phyloP scores from a whole-genome alignment of 2,329 filamentous ascomycete genomes.

The Ciborinia camelliae region DNA sequence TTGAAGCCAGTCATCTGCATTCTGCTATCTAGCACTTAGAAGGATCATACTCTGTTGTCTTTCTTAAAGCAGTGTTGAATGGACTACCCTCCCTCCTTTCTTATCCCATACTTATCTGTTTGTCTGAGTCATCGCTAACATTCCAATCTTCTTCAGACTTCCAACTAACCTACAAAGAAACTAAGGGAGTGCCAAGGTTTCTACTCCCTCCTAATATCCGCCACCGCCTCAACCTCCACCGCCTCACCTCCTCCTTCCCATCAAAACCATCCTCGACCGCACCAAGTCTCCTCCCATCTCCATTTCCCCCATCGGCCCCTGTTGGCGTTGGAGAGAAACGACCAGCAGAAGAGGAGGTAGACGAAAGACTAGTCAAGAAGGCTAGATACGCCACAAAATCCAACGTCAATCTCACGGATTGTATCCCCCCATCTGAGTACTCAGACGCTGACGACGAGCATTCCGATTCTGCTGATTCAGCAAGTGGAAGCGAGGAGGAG shows the following conservation, averaged over 20 bases:
- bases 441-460: neutral
- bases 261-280: neutral
- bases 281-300: neutral
- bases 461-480: neutral
- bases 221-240: neutral
- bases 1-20: too few relatives aligned
- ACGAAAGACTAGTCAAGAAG: neutral
- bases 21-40: too few relatives aligned
- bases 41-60: neutral
- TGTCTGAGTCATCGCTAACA: neutral
- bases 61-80: neutral
- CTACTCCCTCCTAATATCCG: neutral
- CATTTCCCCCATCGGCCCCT: too few relatives aligned
- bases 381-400: too few relatives aligned
- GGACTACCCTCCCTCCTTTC: neutral
- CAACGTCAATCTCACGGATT: too few relatives aligned
- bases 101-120: neutral
- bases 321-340: too few relatives aligned
- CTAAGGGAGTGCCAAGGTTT: neutral
- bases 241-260: neutral
- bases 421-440: too few relatives aligned
- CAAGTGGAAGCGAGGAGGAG: neutral
- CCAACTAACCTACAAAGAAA: neutral
- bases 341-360: neutral
- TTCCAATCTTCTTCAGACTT: neutral